These are phyloP conservation scores for Cyberlindnera bimundalis DNA, from an alignment of 805 yeast genomes.

Conservation along the genomic window DNA sequence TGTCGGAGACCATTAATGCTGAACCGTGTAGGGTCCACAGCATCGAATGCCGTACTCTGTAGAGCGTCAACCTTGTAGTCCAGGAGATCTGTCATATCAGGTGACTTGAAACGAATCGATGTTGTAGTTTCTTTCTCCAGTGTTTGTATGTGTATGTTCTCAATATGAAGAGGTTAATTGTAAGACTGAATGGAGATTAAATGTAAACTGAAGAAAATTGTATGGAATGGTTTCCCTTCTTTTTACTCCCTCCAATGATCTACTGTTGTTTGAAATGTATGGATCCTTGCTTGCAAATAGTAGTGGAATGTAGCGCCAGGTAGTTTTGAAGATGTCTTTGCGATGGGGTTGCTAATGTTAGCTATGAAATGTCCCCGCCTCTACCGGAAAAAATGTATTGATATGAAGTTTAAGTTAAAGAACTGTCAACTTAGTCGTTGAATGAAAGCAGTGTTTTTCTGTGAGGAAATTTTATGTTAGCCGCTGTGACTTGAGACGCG, in stretches of 20 bases:
- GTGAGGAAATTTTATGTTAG: not conserved
- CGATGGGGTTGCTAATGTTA: too few relatives aligned
- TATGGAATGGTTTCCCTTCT: too few relatives aligned
- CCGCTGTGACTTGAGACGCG: slow-evolving; percentile 1
- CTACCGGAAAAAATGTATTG: too few relatives aligned
- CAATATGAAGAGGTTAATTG: too few relatives aligned
- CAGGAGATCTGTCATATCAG: slow-evolving; percentile 21
- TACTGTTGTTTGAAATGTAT: not conserved
- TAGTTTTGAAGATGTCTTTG: not conserved
- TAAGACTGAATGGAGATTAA: too few relatives aligned
- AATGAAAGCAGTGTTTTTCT: too few relatives aligned
- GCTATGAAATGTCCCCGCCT: not conserved
- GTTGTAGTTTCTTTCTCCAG: too few relatives aligned
- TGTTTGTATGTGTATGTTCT: too few relatives aligned
- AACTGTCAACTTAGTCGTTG: too few relatives aligned
- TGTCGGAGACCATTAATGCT: slow-evolving; percentile 4
- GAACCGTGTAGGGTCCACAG: slow-evolving; percentile 7
- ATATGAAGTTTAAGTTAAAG: too few relatives aligned
- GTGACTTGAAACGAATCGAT: too few relatives aligned
- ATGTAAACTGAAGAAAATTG: too few relatives aligned
- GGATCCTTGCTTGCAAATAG: not conserved
- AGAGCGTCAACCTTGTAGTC: slow-evolving; percentile 16
- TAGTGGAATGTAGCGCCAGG: not conserved
- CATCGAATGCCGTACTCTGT: slow-evolving; percentile 13
- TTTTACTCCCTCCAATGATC: not conserved